Evolutionary conservation across 2,329 filamentous ascomycete genomes (phyloP).

Genomic region (Colletotrichum musae): DNA sequence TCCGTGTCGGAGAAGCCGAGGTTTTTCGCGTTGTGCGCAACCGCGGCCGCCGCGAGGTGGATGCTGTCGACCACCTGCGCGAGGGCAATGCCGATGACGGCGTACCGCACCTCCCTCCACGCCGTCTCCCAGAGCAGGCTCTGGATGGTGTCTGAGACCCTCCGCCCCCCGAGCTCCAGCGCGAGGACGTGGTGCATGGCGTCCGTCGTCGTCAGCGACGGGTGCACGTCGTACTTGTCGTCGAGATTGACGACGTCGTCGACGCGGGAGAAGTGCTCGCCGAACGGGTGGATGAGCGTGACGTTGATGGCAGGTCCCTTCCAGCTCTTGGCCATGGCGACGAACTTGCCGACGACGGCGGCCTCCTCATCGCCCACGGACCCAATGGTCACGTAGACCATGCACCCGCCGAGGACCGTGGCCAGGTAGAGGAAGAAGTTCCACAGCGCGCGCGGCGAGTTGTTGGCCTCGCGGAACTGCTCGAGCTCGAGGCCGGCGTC

Average conservation of each 20-base stretch:
- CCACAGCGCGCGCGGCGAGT: constrained; percentile 43
- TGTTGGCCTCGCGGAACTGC: constrained; percentile 43
- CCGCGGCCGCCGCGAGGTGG: constrained; percentile 24
- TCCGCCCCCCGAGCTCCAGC: constrained; percentile 42
- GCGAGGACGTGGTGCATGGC: constrained; percentile 47
- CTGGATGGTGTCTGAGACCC: constrained; percentile 44
- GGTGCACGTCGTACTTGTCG: constrained; percentile 48
- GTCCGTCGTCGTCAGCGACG: constrained; percentile 47
- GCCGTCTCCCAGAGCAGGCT: constrained; percentile 47
- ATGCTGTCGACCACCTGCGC: constrained; percentile 40
- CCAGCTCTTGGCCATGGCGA: constrained; percentile 43
- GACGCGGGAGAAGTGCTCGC: constrained; percentile 43
- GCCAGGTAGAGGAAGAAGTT: constrained; percentile 44
- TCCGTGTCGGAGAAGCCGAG: background rate
- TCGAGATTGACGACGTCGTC: constrained; percentile 46
- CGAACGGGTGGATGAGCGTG: constrained; percentile 47
- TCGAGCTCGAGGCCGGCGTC: constrained; percentile 41
- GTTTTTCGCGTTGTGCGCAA: background rate
- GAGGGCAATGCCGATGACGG: constrained; percentile 45
- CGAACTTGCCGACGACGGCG: constrained; percentile 46
- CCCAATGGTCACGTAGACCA: constrained; percentile 47
- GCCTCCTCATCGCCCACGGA: constrained; percentile 47
- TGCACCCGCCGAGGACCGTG: constrained; percentile 42
- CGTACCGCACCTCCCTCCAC: constrained; percentile 48
- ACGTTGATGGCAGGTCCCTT: constrained; percentile 46